Evolutionary conservation across 768 basidiomycete species (phyloP).

Genomic region (Suillus bovinus): DNA sequence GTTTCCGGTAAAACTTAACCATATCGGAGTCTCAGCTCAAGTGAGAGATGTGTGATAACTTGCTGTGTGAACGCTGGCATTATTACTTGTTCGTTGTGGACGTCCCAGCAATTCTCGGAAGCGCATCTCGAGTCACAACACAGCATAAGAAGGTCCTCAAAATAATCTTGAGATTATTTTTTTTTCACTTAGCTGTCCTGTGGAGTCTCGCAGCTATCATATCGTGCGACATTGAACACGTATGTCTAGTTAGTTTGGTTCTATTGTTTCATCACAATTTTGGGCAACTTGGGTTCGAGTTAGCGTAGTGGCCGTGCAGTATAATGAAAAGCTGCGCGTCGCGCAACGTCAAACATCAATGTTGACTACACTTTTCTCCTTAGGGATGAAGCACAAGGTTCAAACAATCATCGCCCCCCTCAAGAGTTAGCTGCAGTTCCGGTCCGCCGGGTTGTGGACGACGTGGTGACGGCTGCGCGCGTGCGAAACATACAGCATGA

Average conservation of each 20-base stretch:
- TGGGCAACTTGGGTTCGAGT: conserved; percentile 14
- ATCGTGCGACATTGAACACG: conserved; percentile 2
- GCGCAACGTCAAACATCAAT: conserved; percentile 31
- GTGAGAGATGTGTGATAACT: neutral
- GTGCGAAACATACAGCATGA: conserved; percentile 5
- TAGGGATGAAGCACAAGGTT: conserved; percentile 10
- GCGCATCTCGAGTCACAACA: conserved; percentile 3
- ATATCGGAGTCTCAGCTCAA: neutral
- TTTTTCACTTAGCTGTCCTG: conserved; percentile 4
- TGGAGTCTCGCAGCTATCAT: conserved; percentile 5
- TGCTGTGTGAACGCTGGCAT: conserved; percentile 3
- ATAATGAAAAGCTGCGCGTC: conserved; percentile 23
- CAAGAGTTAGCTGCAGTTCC: neutral
- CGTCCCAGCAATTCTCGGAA: neutral
- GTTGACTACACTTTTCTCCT: conserved; percentile 8
- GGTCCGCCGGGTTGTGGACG: neutral
- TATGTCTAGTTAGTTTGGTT: neutral
- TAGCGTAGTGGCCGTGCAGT: conserved; percentile 21
- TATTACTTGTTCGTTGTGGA: neutral
- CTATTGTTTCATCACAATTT: conserved; percentile 15
- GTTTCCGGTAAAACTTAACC: neutral
- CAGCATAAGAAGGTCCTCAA: neutral
- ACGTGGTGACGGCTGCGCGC: neutral
- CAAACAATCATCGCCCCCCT: conserved; percentile 11
- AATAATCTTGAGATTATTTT: neutral